Conservation (phyloP, 2,329 filamentous ascomycete genomes). For the Ophiobolus disseminans region DNA sequence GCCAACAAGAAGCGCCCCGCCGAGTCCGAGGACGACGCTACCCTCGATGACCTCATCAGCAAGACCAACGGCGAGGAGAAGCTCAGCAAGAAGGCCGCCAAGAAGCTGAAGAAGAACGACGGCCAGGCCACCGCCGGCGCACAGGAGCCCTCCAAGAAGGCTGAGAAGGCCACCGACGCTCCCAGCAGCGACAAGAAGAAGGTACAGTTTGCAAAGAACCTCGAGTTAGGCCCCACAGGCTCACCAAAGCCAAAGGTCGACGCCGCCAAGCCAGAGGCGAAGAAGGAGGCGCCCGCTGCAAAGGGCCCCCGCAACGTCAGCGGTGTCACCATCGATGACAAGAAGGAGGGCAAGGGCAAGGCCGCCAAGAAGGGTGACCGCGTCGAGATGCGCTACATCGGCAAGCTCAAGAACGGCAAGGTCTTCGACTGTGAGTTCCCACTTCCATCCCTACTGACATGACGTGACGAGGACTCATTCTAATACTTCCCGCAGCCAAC, state of each 20-base stretch:
- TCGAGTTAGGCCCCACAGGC: conserved; percentile 89
- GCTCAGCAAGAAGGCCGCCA: conserved; percentile 93
- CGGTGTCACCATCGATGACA: conserved; percentile 93
- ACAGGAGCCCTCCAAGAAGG: conserved; percentile 61
- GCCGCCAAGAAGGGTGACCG: conserved; percentile 88
- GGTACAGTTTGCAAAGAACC: conserved; percentile 98
- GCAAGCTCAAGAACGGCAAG: conserved; percentile 91
- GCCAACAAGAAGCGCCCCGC: conserved; percentile 88
- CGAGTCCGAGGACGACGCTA: conserved; percentile 66
- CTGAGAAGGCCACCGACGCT: conserved; percentile 58
- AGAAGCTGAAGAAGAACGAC: conserved; percentile 99
- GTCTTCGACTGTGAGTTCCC: conserved; percentile 91
- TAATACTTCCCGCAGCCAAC: conserved; percentile 70
- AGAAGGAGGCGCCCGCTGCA: conserved; percentile 60
- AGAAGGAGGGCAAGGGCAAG: conserved; percentile 85
- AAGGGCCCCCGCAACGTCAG: conserved; percentile 76
- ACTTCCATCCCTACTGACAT: neutral
- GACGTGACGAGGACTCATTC: conserved; percentile 4
- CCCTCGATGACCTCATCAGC: conserved; percentile 83
- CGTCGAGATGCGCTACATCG: conserved; percentile 96
- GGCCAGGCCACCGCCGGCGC: conserved; percentile 73
- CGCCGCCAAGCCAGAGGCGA: conserved; percentile 52
- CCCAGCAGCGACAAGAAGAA: conserved; percentile 75
- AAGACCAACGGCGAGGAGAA: conserved; percentile 75
- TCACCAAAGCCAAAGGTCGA: conserved; percentile 59